Evolutionary conservation across 108 stramenopile species (phyloP).

Genomic region (Mediolabrus comicus): DNA sequence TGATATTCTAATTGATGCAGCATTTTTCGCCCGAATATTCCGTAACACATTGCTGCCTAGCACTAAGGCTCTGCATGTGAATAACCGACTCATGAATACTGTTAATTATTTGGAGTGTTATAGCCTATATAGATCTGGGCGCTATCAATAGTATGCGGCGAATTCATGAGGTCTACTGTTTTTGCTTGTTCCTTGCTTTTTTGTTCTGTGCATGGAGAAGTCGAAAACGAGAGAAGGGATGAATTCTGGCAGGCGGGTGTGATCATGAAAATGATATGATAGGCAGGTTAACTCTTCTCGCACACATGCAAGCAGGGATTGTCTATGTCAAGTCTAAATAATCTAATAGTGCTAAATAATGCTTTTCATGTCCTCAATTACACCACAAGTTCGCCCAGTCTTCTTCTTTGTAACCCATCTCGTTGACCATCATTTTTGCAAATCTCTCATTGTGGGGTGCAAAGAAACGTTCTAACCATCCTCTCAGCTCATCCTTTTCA

Average conservation of each 20-base stretch:
- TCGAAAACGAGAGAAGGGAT: no score
- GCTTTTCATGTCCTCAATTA: background rate
- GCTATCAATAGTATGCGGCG: no score
- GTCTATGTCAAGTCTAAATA: no score
- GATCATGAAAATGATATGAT: no score
- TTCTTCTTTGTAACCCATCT: constrained; percentile 31
- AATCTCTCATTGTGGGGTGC: constrained; percentile 42
- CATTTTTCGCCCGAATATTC: background rate
- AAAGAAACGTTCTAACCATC: constrained; percentile 43
- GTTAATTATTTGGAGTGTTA: no score
- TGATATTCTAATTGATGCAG: background rate
- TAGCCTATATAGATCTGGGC: background rate
- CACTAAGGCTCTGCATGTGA: background rate
- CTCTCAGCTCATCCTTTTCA: constrained; percentile 35
- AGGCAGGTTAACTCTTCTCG: no score
- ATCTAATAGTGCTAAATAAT: no score
- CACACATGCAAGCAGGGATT: no score
- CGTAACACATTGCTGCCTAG: background rate
- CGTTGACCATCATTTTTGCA: constrained; percentile 31
- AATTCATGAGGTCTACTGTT: no score
- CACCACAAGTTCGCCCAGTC: constrained; percentile 40
- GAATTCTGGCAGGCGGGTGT: no score
- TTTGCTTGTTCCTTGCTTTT: no score
- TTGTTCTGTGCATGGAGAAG: no score
- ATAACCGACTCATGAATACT: background rate